Base-by-base conservation (phyloP, 139 green algal genomes). In the Picochlorum sp. region DNA sequence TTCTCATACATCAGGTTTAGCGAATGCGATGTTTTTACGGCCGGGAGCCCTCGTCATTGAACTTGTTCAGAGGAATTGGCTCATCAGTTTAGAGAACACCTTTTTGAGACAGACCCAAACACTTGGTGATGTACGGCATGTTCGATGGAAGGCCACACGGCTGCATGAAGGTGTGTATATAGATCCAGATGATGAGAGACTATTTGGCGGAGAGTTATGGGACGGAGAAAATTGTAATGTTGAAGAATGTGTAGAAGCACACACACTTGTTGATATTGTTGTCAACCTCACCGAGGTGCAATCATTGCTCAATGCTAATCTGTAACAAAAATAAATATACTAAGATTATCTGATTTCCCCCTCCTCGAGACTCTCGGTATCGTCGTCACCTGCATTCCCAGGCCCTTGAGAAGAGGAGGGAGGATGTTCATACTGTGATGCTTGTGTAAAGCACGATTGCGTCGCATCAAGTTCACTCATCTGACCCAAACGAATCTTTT, bases 71-170 rank as follows among this genome's bases (percentile, higher is more conserved):
- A 80, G 85, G 52, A 89, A 95, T 73, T 95, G 88, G 88, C 64
- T 83, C 38, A 95, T 78, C 38, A 66, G 70, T 26, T 66, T 89
- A 61, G 83, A 86, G 55, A 65, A 73, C 34, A 72, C 60, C 56
- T 88, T 88, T 62, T 47, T 70, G 66, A 75, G 72, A 37, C 86
- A 94, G 56, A 92, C 83, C 0, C 64, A 78, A 45, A 76, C 72
- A 57, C 85, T 94, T 83, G 84, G 83, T 1, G 88, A 95, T 80
- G 85, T 95, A 15, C 87, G 95, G 47, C 88, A 95, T 73, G 95
- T 78, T 45, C 86, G 85, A 0, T 92, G 84, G 85, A 68, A 88
- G 6, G 83, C 84, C 3, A 68, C 76, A 15, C 69, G 69, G 57
- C 58, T 71, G 69, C 89, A 95, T 68, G 72, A 95, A 65, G 90